These are phyloP conservation scores for Ganoderma resinaceum DNA, from an alignment of 1,284 basidiomycete species.

Conservation along the genomic window DNA sequence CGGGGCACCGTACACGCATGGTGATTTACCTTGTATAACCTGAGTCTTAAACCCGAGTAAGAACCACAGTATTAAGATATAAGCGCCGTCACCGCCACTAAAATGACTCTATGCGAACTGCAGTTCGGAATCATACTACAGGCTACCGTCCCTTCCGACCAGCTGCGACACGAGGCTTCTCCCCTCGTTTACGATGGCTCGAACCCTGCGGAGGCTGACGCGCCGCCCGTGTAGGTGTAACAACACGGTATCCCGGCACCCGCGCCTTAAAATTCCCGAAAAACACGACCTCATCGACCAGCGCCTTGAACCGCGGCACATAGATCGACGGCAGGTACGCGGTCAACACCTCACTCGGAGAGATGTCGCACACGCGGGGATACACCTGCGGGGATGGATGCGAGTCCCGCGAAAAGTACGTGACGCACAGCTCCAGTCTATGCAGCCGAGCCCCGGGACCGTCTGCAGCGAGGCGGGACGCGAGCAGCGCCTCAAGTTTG, in stretches of 20 bases:
- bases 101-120: no score
- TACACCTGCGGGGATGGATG: background rate
- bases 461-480: background rate
- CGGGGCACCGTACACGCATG: background rate
- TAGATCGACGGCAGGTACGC: background rate
- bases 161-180: background rate
- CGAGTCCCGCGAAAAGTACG: background rate
- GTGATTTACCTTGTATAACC: background rate
- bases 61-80: no score
- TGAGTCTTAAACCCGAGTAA: no score
- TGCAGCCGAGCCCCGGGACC: background rate
- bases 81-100: no score
- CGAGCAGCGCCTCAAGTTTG: background rate
- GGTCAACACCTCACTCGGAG: background rate
- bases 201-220: background rate
- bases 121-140: no score
- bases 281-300: background rate
- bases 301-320: background rate
- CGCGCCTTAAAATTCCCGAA: background rate
- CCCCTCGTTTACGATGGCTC: background rate
- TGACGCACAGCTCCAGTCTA: background rate
- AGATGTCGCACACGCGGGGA: background rate
- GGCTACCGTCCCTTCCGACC: background rate
- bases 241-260: background rate
- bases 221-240: background rate